Conservation (phyloP, 495 filamentous ascomycete species). For the Trichodelitschia bisporula region DNA sequence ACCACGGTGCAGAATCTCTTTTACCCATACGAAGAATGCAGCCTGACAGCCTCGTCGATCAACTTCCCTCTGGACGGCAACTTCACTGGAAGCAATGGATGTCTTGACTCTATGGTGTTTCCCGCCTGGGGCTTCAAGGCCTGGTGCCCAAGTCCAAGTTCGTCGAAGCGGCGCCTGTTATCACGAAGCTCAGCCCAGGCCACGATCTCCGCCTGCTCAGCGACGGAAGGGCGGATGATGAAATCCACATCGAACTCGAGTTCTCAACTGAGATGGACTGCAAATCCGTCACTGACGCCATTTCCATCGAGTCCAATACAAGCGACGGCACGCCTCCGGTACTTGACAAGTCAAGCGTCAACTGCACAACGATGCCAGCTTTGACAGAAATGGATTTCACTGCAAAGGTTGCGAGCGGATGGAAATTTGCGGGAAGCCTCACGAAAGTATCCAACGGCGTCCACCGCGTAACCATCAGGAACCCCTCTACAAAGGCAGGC, state of each 20-base stretch:
- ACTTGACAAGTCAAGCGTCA: conserved; percentile 19
- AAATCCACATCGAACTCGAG: conserved; percentile 25
- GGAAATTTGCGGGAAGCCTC: conserved; percentile 29
- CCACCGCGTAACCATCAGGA: conserved; percentile 34
- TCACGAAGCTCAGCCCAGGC: conserved; percentile 38
- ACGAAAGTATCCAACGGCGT: conserved; percentile 37
- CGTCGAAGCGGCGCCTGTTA: conserved; percentile 30
- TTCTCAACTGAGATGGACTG: conserved; percentile 44
- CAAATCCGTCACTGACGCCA: conserved; percentile 21
- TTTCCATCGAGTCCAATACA: conserved; percentile 29
- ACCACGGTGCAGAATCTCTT: conserved; percentile 43
- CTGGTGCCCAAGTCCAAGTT: conserved; percentile 31
- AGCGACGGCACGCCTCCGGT: conserved; percentile 18
- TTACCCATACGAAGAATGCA: conserved; percentile 33
- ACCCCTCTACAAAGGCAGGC: conserved; percentile 18
- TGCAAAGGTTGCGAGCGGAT: conserved; percentile 24
- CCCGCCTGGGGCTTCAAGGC: conserved; percentile 35
- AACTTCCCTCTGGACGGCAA: conserved; percentile 20
- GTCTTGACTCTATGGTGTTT: conserved; percentile 27
- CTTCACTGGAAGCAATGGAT: conserved; percentile 27
- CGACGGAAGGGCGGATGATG: conserved; percentile 21
- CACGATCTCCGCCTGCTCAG: conserved; percentile 37
- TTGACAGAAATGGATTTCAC: conserved; percentile 1
- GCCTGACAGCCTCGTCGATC: conserved; percentile 14
- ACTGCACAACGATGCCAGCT: conserved; percentile 16